phyloP scores from a whole-genome alignment of 345 rosid genomes.

The Populus ilicifolia region DNA sequence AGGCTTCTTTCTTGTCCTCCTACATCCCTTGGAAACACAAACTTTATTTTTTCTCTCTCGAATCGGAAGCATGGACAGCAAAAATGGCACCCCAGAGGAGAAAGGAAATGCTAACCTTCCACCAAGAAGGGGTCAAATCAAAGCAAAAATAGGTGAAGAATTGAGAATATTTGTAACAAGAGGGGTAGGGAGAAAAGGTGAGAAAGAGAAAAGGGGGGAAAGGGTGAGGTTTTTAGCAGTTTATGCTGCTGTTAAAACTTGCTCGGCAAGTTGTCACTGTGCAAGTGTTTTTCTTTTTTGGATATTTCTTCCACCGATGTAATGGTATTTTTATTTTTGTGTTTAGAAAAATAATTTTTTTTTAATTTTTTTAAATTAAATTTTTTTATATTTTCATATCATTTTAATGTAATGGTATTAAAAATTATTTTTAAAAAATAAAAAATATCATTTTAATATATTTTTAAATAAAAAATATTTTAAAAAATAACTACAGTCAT shows the following conservation, averaged over 20 bases:
- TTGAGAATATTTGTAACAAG: neutral
- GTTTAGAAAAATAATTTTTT: too few species aligned
- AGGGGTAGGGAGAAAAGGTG: neutral
- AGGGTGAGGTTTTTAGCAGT: neutral
- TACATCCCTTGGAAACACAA: neutral
- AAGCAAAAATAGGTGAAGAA: neutral
- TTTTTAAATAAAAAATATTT: too few species aligned
- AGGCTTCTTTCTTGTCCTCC: neutral
- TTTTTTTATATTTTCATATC: too few species aligned
- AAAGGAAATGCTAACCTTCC: neutral
- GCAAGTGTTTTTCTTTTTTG: neutral
- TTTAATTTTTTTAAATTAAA: too few species aligned
- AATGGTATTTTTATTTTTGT: too few species aligned
- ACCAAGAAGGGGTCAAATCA: slow-evolving; percentile 6
- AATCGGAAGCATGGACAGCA: slow-evolving; percentile 3
- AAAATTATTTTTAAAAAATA: too few species aligned
- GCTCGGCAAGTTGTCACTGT: neutral
- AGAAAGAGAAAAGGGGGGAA: neutral
- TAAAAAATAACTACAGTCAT: too few species aligned
- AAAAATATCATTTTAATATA: too few species aligned
- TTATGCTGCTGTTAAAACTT: neutral
- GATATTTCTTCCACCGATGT: too few species aligned
- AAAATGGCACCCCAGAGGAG: neutral
- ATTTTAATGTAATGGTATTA: too few species aligned
- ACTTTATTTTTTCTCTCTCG: neutral